Base-by-base conservation (phyloP, 2,329 filamentous ascomycete species). In the Cryphonectria carpinicola region DNA sequence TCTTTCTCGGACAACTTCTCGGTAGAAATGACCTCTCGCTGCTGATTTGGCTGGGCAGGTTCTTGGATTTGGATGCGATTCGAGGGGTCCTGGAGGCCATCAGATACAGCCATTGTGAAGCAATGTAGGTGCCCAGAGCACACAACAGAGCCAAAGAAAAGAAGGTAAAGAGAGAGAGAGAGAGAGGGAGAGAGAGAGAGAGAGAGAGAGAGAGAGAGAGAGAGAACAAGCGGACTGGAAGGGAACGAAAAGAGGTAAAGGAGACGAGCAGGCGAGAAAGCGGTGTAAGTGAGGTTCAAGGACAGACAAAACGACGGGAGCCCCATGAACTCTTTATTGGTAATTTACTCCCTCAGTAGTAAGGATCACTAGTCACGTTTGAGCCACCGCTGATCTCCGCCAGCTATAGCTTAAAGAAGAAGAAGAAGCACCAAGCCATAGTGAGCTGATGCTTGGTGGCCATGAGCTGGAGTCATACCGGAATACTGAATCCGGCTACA, bases 401-500 rank as follows among this genome's bases (percentile, higher is more conserved):
- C 46, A 52, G 46, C 46, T 25, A 19, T 52, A n/a, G 46, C 46
- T n/a, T 25, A 3, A 10, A 52, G 22, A 52, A n/a, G 10, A 52
- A n/a, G 10, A 39, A 11, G 37, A 39, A 52, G 46, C 25, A 14
- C 52, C n/a, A 25, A 28, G 25, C n/a, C 28, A 6, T 17, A 17
- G 54, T 13, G 25, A 32, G 28, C 54, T 35, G 28, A 35, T 58
- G 54, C 54, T 19, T 32, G 28, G 5, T 62, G 7, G 60, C 35
- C 46, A 49, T 11, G 46, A 7, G 46, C 14, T 28, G 35, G 35
- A 25, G 37, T 39, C 19, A 22, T 2, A 11, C 60, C 60, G 60
- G 60, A n/a, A 62, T 62, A 62, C 60, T 62, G 22, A 22, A 62
- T 62, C 35, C 22, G 60, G 60, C n/a, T 62, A 62, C 60, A n/a